Evolutionary conservation across 2,329 filamentous ascomycete genomes (phyloP), one percentile per base, ranked within the genome.

Genomic region (Conoideocrella luteorostrata): DNA sequence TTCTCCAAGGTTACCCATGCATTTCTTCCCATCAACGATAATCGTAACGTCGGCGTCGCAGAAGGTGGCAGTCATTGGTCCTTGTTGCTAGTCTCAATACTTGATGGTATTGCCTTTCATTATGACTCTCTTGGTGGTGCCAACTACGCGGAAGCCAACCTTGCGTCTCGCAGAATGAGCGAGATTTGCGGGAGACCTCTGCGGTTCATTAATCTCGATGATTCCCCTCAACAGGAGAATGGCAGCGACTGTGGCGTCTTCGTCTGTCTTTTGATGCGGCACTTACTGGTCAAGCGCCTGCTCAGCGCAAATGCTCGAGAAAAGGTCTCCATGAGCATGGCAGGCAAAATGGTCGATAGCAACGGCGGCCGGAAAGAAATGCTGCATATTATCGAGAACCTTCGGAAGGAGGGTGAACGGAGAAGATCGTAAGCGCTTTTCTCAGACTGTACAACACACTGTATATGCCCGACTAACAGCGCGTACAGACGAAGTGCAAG

Each of bases 31-130:
- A 84, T 98, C 62, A 97, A 96, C 66, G 90, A 98, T 68, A 86
- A 82, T 56, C 75, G 77, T 37, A 87, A 88, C 53, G 79, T 85
- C 38, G 77, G 75, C 39, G 70, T 84, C 45, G 83, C 88, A n/a
- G 90, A 96, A 66, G 88, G 87, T 32, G 93, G 93, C 30, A 86
- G 85, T 3, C 93, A 98, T 63, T 98, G 93, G 93, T 95, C 88
- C 0, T 71, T 98, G 0, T 80, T 98, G 1, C 78, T 98, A 3
- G 90, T 98, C 24, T 89, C 84, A 11, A 77, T 89, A 32, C 81
- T 95, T 39, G 93, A 98, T 60, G 82, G 88, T 7, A 82, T 95
- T 3, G 88, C 91, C 0, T 98, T 98, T 64, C 93, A 98, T 70
- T 98, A 98, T 68, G 93, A 98, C 67, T 91, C 85, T 1, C 73